A percentile compares a stretch with the other conserved stretches of the same genome.
Conservation (phyloP, 192 early-diverging fungal genomes). For the Gaertneriomyces sp. region DNA sequence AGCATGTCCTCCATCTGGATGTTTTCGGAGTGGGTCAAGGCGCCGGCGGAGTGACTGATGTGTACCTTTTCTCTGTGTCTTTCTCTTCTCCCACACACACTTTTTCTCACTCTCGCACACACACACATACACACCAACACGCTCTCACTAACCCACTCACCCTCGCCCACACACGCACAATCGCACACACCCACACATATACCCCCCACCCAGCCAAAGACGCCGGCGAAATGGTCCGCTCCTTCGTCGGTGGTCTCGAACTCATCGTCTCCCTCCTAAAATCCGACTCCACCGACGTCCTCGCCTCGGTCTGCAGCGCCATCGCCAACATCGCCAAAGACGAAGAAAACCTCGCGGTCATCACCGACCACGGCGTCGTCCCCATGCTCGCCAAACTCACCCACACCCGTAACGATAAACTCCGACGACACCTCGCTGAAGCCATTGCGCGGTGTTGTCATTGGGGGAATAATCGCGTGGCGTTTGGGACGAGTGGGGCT, state of each 20-base stretch:
- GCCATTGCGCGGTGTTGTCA: slow-evolving; percentile 63
- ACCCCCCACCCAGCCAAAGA: slow-evolving; percentile 60
- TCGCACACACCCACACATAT: background rate
- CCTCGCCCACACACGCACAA: background rate
- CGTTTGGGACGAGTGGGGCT: slow-evolving; percentile 57
- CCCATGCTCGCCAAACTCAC: slow-evolving; percentile 64
- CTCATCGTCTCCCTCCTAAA: slow-evolving; percentile 63
- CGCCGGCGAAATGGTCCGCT: slow-evolving; percentile 67
- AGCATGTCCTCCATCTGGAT: too few relatives aligned
- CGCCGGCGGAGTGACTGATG: too few relatives aligned
- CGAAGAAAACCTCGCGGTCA: slow-evolving; percentile 67
- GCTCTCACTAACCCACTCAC: background rate
- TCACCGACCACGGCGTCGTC: slow-evolving; percentile 68
- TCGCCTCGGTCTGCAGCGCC: slow-evolving; percentile 61
- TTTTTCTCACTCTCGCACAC: background rate
- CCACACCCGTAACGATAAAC: slow-evolving; percentile 55
- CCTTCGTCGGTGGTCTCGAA: slow-evolving; percentile 65
- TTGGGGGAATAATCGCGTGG: slow-evolving; percentile 65
- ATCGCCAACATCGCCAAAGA: slow-evolving; percentile 69
- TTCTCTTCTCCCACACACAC: too few relatives aligned
- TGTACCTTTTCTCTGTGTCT: too few relatives aligned
- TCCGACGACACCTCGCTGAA: slow-evolving; percentile 59
- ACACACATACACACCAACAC: too few relatives aligned
- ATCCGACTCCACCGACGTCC: slow-evolving; percentile 54
- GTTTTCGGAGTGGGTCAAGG: too few relatives aligned